Percentiles rank a stretch among this genome's conserved stretches.
Conservation (phyloP, 1,139 yeast genomes). For the Debaryomyces sp. region DNA sequence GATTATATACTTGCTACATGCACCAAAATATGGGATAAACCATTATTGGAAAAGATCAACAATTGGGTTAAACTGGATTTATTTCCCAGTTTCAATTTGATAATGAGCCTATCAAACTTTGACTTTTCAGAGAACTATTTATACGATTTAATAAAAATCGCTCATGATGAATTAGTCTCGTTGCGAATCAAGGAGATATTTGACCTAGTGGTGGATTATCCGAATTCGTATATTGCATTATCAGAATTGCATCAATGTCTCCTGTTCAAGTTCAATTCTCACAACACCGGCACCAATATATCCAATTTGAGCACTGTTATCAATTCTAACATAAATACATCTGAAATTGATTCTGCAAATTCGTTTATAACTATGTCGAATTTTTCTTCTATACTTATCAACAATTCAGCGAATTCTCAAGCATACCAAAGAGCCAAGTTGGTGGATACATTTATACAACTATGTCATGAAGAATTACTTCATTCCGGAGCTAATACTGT, state of each 20-base stretch:
- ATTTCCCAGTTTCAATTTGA: conserved; percentile 39
- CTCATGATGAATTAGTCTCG: conserved; percentile 48
- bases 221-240: conserved; percentile 60
- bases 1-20: conserved; percentile 38
- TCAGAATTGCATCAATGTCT: conserved; percentile 62
- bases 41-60: conserved; percentile 38
- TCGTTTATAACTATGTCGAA: conserved; percentile 17
- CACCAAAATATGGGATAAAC: conserved; percentile 42
- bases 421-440: conserved; percentile 51
- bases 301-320: conserved; percentile 2
- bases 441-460: conserved; percentile 55
- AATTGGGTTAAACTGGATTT: conserved; percentile 42
- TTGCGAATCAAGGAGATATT: conserved; percentile 66
- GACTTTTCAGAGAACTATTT: conserved; percentile 21
- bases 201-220: conserved; percentile 61
- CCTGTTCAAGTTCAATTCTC: conserved; percentile 21
- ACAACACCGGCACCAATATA: neutral
- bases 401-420: conserved; percentile 26
- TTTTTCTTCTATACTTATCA: conserved; percentile 17
- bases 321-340: conserved; percentile 5
- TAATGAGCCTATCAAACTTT: conserved; percentile 23
- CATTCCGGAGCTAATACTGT: conserved; percentile 86
- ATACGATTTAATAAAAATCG: conserved; percentile 38
- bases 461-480: conserved; percentile 55
- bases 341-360: conserved; percentile 8